Evolutionary conservation across 805 yeast genomes (phyloP).

Genomic region (Nakazawaea anatomiae): DNA sequence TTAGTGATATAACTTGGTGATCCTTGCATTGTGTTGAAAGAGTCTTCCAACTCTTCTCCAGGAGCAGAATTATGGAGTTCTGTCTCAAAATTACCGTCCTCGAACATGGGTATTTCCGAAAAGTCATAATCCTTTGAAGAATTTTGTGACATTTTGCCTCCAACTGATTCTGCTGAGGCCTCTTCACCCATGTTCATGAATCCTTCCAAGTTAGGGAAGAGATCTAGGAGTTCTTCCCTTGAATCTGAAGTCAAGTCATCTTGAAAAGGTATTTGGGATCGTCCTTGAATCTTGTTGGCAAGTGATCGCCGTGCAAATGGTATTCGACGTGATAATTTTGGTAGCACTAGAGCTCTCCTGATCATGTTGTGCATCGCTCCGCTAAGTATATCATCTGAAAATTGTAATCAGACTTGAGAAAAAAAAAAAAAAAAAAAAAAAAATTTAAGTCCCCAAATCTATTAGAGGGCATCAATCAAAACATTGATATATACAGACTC

Average conservation of each 20-base stretch:
- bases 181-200: constrained; percentile 16
- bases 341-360: neutral
- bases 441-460: neutral
- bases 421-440: neutral
- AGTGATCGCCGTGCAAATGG: neutral
- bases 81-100: neutral
- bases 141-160: no score
- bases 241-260: constrained; percentile 1
- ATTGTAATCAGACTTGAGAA: neutral
- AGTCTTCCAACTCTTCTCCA: no score
- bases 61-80: no score
- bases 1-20: neutral
- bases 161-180: neutral
- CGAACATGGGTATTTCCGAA: constrained; percentile 16
- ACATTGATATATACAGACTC: no score
- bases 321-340: neutral
- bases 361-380: no score
- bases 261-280: constrained; percentile 4
- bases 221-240: constrained; percentile 9
- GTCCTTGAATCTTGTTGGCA: neutral
- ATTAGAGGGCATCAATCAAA: neutral
- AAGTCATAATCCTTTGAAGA: constrained; percentile 19
- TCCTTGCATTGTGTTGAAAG: no score
- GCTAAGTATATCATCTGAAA: no score
- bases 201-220: constrained; percentile 12